Conservation (phyloP, 768 basidiomycete genomes). For the Leucogyrophana mollusca region DNA sequence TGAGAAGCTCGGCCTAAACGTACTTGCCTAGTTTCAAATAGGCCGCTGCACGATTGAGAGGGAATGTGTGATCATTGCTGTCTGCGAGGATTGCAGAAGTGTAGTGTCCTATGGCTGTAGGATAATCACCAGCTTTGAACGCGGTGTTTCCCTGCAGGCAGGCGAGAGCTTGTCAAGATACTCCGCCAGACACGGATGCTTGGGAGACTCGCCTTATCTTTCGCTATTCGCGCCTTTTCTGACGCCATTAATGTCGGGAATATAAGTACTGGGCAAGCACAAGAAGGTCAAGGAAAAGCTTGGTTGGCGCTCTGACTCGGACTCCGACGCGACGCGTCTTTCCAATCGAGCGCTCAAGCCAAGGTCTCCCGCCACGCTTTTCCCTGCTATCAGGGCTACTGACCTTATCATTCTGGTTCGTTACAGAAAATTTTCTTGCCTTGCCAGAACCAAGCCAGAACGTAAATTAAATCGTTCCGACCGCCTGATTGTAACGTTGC, state of each 20-base stretch:
- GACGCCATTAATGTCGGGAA: conserved; percentile 29
- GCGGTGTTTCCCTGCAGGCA: conserved; percentile 81
- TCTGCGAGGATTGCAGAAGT: conserved; percentile 77
- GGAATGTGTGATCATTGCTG: conserved; percentile 68
- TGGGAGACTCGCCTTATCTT: conserved; percentile 25
- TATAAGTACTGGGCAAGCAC: background rate
- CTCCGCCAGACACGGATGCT: background rate
- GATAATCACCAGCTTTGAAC: conserved; percentile 80
- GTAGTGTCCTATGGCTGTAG: conserved; percentile 82
- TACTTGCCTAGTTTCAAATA: conserved; percentile 96
- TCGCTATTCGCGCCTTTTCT: conserved; percentile 31
- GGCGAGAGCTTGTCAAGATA: no score
- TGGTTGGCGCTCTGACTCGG: background rate
- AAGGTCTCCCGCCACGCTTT: no score
- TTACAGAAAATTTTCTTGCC: no score
- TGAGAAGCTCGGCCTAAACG: conserved; percentile 34
- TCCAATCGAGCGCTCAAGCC: no score
- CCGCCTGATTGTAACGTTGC: background rate
- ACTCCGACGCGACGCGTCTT: background rate
- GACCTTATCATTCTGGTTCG: no score
- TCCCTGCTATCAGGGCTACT: no score
- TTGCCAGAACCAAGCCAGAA: no score
- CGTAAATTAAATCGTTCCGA: background rate
- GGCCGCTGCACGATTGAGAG: conserved; percentile 86
- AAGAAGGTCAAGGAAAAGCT: background rate